Percentiles rank a stretch among this genome's conserved stretches.
phyloP scores from a whole-genome alignment of 2,329 filamentous ascomycete species.

The Zymoseptoria passerinii region DNA sequence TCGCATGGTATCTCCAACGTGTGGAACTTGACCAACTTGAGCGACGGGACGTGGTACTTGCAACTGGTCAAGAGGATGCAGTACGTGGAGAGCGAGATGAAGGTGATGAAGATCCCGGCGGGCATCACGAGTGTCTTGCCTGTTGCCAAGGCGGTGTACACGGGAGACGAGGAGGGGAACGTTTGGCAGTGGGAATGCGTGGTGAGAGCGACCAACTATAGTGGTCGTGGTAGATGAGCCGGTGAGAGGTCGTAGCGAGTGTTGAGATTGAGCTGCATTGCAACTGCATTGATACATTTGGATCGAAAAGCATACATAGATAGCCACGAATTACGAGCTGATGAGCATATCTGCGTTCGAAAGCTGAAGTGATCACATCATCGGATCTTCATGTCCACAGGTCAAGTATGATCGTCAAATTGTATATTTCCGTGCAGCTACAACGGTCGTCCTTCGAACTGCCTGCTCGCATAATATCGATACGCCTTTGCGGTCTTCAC shows the following conservation, averaged over 20 bases:
- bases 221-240: conserved; percentile 12
- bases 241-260: not conserved
- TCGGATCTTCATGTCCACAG: not conserved
- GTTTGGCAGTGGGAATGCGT: conserved; percentile 46
- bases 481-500: conserved; percentile 28
- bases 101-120: conserved; percentile 55
- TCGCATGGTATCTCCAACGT: conserved; percentile 73
- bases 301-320: not conserved
- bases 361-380: not conserved
- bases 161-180: conserved; percentile 84
- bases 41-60: conserved; percentile 61
- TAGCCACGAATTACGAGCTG: not conserved
- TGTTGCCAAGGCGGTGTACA: conserved; percentile 77
- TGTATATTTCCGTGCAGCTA: conserved; percentile 1
- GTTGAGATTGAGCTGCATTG: not conserved
- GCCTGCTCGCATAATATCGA: conserved; percentile 29
- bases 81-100: conserved; percentile 63
- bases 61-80: conserved; percentile 75
- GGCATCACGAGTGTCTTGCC: conserved; percentile 81
- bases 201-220: conserved; percentile 12
- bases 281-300: not conserved
- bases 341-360: not conserved
- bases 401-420: no score
- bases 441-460: conserved; percentile 25
- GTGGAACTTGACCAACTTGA: conserved; percentile 49